phyloP scores from a whole-genome alignment of 345 rosid species.

The Noccaea caerulescens region DNA sequence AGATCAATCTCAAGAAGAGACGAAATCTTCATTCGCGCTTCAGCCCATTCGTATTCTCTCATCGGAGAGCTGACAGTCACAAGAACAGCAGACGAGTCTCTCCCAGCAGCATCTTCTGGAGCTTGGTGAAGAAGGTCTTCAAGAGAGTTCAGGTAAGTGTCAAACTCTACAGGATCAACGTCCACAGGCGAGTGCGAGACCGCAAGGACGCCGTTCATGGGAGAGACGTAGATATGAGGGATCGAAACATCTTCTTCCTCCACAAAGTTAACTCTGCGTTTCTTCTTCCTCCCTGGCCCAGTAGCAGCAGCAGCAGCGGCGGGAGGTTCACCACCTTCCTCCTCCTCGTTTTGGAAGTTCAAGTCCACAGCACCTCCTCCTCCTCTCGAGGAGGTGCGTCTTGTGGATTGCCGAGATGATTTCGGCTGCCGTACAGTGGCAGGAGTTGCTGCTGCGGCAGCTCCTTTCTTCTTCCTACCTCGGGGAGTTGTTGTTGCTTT shows the following conservation, averaged over 20 bases:
- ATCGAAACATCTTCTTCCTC: slow-evolving; percentile 43
- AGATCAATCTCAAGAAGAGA: slow-evolving; percentile 61
- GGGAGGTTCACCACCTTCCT: slow-evolving; percentile 13
- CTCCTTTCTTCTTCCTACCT: slow-evolving; percentile 45
- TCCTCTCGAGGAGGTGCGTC: slow-evolving; percentile 25
- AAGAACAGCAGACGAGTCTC: slow-evolving; percentile 27
- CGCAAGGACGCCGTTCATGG: slow-evolving; percentile 42
- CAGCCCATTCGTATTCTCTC: slow-evolving; percentile 57
- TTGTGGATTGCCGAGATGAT: slow-evolving; percentile 48
- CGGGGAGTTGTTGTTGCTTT: slow-evolving; percentile 26
- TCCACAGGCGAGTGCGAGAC: slow-evolving; percentile 38
- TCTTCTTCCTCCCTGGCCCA: slow-evolving; percentile 40
- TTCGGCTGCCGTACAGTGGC: slow-evolving; percentile 38
- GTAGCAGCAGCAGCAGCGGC: not conserved
- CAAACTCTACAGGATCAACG: slow-evolving; percentile 62
- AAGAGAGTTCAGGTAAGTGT: slow-evolving; percentile 66
- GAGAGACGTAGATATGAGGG: slow-evolving; percentile 48
- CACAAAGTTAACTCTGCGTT: slow-evolving; percentile 24
- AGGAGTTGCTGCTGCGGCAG: slow-evolving; percentile 15
- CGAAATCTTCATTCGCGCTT: slow-evolving; percentile 59
- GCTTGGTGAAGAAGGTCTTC: slow-evolving; percentile 63
- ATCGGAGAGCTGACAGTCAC: slow-evolving; percentile 34
- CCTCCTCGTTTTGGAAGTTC: slow-evolving; percentile 37
- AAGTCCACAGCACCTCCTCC: slow-evolving; percentile 41
- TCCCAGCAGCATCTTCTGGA: slow-evolving; percentile 34